Base-by-base conservation (phyloP, 306 rosid genomes). In the Castanea sativa region DNA sequence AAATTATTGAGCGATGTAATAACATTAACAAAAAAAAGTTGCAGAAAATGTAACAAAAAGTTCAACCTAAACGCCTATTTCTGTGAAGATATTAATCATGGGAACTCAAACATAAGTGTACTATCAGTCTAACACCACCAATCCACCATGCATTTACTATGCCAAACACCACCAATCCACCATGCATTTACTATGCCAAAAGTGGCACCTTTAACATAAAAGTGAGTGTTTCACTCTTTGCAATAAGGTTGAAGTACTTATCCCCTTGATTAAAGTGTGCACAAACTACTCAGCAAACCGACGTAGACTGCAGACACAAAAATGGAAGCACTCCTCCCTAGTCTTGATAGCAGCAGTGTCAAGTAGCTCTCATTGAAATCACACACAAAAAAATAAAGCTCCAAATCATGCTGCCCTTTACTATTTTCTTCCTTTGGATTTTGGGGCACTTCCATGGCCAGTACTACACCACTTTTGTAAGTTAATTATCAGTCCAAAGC, bases 301-400 rank as follows among this genome's bases (percentile, higher is more conserved):
- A 32, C 41, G 29, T 73, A 33, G 70, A 72, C 67, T 55, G 77
- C 29, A 16, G 19, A 14, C 67, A 73, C 52, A 55, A 32, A 73
- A 49, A 25, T 16, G 49, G 60, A 73, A 55, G 63, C 63, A 29
- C 82, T 32, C 29, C 51, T 25, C 76, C 73, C 78, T 32, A 73
- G 74, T 64, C 27, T 25, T 25, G 57, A 55, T 23, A 14, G 49
- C 45, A 49, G 53, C 5, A 63, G 68, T 73, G 59, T 23, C 51
- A 16, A 35, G 83, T 53, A 63, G 58, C 64, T 79, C 59, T 73
- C 69, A 73, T 63, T 38, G 43, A 55, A 73, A 73, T 64, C 69
- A 53, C 33, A 30, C 74, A 2, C 64, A 60, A 72, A 59, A 13
- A 14, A 38, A 35, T 8, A 69, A 53, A 32, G 58, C 43, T 41